Base-by-base conservation (phyloP, 306 rosid species). In the Trichosanthes truncata region DNA sequence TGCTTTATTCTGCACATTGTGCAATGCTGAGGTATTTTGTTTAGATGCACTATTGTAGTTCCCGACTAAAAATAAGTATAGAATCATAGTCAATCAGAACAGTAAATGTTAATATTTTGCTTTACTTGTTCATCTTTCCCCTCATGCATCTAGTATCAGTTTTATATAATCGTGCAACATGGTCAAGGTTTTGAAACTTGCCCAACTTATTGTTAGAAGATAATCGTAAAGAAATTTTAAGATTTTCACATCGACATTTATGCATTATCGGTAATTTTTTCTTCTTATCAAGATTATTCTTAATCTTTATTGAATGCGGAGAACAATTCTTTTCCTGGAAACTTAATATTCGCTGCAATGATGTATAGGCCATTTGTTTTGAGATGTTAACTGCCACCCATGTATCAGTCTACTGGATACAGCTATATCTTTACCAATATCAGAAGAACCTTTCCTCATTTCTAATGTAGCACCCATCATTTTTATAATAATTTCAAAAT, bases 1-100 rank as follows among this genome's bases (percentile, higher is more conserved):
- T 83, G 97, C 95, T 83, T 84, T 94, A 85, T 94, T 91, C 93
- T 94, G 98, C 87, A 94, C 97, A 79, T 83, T 94, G 87, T 94
- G 98, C 93, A 90, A 94, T 80, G 90, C 98, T 79, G 97, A 94
- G 98, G 98, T 94, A 90, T 78, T 20, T 66, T 46, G 57, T 61
- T 74, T 31, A 23, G 60, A 48, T 48, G 25, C 4, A 23, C 18
- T 79, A 57, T 76, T 26, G 55, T 84, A 53, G 33, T 56, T 77
- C 29, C 14, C 6, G 21, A 56, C 38, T 21, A 40, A 57, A 49
- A 56, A 38, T 13, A 48, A 21, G 13, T 77, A 77, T 13, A 41
- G 80, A 38, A 21, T 77, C 21, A 18, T 74, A 74, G 78, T 74
- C 4, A 13, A 18, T 74, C 18, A 74, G 62, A 74, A 29, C 38